Evolutionary conservation across 371 early-diverging fungal genomes (phyloP).

Genomic region (Chytridium lagenaria): DNA sequence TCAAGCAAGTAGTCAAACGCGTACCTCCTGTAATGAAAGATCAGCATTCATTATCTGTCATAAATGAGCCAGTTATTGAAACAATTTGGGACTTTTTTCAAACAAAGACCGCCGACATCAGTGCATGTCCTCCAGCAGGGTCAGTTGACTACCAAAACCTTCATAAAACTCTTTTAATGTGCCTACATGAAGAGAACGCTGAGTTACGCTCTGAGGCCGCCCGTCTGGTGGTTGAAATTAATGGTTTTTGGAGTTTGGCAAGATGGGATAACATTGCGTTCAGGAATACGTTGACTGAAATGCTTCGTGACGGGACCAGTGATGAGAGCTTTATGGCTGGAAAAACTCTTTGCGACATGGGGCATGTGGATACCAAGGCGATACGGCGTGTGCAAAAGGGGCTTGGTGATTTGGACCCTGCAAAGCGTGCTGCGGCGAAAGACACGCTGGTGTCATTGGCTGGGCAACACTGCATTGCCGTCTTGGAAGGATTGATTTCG

Average conservation of each 20-base stretch:
- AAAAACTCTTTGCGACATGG: conserved; percentile 25
- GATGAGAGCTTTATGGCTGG: conserved; percentile 46
- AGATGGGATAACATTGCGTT: conserved; percentile 52
- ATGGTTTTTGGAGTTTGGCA: conserved; percentile 29
- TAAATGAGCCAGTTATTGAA: conserved; percentile 14
- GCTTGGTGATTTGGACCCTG: conserved; percentile 41
- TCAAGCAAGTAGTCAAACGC: background rate
- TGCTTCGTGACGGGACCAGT: conserved; percentile 36
- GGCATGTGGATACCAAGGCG: conserved; percentile 31
- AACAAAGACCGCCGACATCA: conserved; percentile 31
- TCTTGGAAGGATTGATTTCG: conserved; percentile 34
- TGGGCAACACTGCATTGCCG: conserved; percentile 21
- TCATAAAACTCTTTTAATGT: conserved; percentile 38
- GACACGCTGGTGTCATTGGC: conserved; percentile 30
- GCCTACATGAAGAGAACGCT: conserved; percentile 32
- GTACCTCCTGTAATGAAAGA: background rate
- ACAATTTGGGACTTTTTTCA: conserved; percentile 41
- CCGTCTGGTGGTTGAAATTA: conserved; percentile 31
- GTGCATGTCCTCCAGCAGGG: conserved; percentile 22
- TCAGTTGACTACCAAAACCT: conserved; percentile 35
- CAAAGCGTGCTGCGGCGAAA: conserved; percentile 24
- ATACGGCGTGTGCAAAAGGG: conserved; percentile 33
- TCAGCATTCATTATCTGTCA: no score
- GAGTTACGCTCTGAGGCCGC: conserved; percentile 49
- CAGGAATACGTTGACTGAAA: conserved; percentile 35